Percentiles rank a stretch among this genome's conserved stretches.
phyloP scores from a whole-genome alignment of 768 basidiomycete species.

The Xerocomellus chrysenteron region DNA sequence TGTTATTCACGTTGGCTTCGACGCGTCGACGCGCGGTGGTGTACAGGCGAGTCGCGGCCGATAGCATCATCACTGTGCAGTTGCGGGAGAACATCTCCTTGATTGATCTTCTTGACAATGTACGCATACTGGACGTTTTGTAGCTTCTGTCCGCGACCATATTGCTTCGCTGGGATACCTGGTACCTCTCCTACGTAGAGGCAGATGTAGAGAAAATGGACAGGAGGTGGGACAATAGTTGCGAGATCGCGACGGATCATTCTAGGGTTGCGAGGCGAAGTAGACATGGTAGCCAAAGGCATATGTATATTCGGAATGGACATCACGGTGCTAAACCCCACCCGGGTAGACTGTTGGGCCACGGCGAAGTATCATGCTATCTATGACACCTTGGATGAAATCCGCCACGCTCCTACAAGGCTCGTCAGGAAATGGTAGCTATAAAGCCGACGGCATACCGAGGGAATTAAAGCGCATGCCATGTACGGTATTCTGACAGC shows the following conservation, averaged over 20 bases:
- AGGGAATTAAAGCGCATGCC: background rate
- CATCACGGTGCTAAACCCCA: no score
- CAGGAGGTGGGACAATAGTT: no score
- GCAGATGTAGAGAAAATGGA: no score
- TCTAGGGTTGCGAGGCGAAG: no score
- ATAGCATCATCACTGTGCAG: background rate
- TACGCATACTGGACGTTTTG: background rate
- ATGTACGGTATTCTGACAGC: background rate
- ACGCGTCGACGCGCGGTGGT: background rate
- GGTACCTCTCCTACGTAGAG: no score
- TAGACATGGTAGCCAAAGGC: no score
- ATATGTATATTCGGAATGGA: no score
- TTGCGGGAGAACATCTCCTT: background rate
- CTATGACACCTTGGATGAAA: no score
- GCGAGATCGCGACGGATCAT: no score
- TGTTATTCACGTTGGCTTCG: background rate
- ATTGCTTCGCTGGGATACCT: no score
- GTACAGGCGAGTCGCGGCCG: background rate
- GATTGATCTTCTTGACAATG: background rate
- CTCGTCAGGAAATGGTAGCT: background rate
- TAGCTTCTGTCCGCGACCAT: background rate
- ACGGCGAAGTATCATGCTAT: no score
- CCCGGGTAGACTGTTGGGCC: no score
- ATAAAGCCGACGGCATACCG: background rate
- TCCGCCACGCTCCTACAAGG: background rate